A percentile compares a stretch with the other conserved stretches of the same genome.
These are phyloP conservation scores for Pontederia paniculata DNA, from an alignment of 176 grass and related monocot species.

Conservation along the genomic window DNA sequence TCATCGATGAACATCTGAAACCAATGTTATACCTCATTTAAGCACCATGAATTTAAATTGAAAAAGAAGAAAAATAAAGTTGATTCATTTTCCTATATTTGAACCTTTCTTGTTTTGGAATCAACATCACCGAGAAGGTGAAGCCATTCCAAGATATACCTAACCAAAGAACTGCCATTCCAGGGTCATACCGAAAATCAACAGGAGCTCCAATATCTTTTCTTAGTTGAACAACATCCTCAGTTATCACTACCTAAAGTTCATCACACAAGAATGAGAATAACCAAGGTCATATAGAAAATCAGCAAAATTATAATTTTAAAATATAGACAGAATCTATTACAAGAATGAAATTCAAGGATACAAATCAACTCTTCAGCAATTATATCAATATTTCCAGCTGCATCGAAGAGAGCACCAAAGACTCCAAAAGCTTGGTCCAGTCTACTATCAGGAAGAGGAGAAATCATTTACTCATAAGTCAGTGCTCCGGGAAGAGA, in stretches of 20 bases:
- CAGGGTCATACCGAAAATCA: too few relatives aligned
- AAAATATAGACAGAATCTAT: background rate
- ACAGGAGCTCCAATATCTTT: conserved; percentile 78
- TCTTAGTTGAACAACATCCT: conserved; percentile 84
- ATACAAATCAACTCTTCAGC: conserved; percentile 70
- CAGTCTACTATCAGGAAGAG: conserved; percentile 92
- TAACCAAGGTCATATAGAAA: too few relatives aligned
- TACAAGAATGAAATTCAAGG: background rate
- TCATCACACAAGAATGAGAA: conserved; percentile 6
- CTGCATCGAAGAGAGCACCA: conserved; percentile 60
- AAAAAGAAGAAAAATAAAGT: too few relatives aligned
- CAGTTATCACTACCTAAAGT: too few relatives aligned
- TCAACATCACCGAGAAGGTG: background rate
- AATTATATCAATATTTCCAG: too few relatives aligned
- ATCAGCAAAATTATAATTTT: background rate
- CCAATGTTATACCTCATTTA: too few relatives aligned
- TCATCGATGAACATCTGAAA: too few relatives aligned
- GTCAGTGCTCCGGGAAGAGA: too few relatives aligned
- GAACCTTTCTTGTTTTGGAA: too few relatives aligned
- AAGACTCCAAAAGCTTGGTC: conserved; percentile 87
- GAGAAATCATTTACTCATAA: too few relatives aligned
- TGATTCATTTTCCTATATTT: too few relatives aligned
- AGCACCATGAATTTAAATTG: too few relatives aligned
- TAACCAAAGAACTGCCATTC: conserved; percentile 95
- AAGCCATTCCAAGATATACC: background rate